Evolutionary conservation across 495 filamentous ascomycete species (phyloP).

Genomic region (Haplographium delicatum): DNA sequence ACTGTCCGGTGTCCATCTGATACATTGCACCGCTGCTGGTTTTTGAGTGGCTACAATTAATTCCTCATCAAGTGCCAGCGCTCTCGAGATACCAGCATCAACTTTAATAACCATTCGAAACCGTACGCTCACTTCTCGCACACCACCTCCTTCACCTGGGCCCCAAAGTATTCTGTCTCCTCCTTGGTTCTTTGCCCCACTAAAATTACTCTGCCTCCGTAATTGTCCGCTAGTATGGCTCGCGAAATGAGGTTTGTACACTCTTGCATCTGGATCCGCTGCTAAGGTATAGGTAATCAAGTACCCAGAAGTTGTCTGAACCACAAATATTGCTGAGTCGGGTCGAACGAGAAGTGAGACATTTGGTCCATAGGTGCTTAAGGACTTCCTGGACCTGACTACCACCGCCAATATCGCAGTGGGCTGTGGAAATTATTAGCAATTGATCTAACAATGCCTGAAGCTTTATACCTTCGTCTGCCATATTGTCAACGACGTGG

Average conservation of each 20-base stretch:
- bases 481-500: slow-evolving; percentile 81
- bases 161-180: slow-evolving; percentile 53
- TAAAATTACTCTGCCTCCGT: slow-evolving; percentile 66
- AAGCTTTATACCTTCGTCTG: slow-evolving; percentile 74
- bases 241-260: slow-evolving; percentile 78
- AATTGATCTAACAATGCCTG: slow-evolving; percentile 21
- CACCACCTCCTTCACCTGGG: slow-evolving; percentile 69
- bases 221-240: slow-evolving; percentile 59
- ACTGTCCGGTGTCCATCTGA: slow-evolving; percentile 84
- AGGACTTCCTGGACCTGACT: slow-evolving; percentile 69
- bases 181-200: slow-evolving; percentile 49
- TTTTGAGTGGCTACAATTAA: slow-evolving; percentile 90
- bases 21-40: slow-evolving; percentile 92
- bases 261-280: slow-evolving; percentile 72
- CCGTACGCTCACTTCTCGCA: slow-evolving; percentile 79
- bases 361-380: slow-evolving; percentile 81
- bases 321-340: slow-evolving; percentile 83
- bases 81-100: slow-evolving; percentile 85
- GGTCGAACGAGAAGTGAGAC: slow-evolving; percentile 80
- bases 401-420: slow-evolving; percentile 83
- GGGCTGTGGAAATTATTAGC: slow-evolving; percentile 53
- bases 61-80: slow-evolving; percentile 89
- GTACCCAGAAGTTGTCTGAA: slow-evolving; percentile 84
- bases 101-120: slow-evolving; percentile 99
- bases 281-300: slow-evolving; percentile 92